These are phyloP conservation scores for Scedosporium boydii DNA, from an alignment of 2,329 filamentous ascomycete genomes.

Conservation along the genomic window DNA sequence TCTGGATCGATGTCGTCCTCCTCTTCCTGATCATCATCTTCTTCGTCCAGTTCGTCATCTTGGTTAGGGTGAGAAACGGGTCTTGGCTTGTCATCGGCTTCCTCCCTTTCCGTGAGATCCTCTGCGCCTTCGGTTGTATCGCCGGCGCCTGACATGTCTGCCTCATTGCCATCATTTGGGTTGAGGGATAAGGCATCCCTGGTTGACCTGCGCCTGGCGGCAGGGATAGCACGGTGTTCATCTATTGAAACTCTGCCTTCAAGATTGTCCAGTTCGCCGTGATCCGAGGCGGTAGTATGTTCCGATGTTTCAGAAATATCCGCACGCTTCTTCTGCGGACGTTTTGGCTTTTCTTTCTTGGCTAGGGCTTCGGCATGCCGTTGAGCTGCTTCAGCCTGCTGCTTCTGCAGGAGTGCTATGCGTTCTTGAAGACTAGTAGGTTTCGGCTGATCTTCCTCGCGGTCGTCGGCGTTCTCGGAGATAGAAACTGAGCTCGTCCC, in stretches of 20 bases:
- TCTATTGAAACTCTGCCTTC: conserved; percentile 42
- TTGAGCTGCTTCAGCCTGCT: conserved; percentile 82
- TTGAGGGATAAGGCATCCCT: conserved; percentile 31
- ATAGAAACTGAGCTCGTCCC: conserved; percentile 40
- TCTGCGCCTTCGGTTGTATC: conserved; percentile 55
- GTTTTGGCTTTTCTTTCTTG: conserved; percentile 85
- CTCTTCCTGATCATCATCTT: conserved; percentile 61
- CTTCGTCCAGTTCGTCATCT: conserved; percentile 37
- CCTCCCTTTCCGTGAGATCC: conserved; percentile 60
- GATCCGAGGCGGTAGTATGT: conserved; percentile 26
- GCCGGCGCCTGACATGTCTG: conserved; percentile 54
- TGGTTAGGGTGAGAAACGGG: not conserved
- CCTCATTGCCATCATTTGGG: conserved; percentile 50
- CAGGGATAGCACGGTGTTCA: conserved; percentile 27
- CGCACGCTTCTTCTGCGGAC: conserved; percentile 56
- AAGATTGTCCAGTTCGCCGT: conserved; percentile 36
- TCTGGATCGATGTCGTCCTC: conserved; percentile 86
- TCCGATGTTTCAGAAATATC: conserved; percentile 35
- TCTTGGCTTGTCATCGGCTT: conserved; percentile 52
- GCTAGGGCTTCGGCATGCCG: conserved; percentile 67
- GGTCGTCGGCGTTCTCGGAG: conserved; percentile 41
- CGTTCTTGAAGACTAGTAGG: conserved; percentile 89
- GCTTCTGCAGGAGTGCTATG: conserved; percentile 86
- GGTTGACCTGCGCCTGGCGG: conserved; percentile 39
- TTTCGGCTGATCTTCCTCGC: conserved; percentile 75